Evolutionary conservation across 2,329 filamentous ascomycete genomes (phyloP).

Genomic region (Diaporthe sp.): DNA sequence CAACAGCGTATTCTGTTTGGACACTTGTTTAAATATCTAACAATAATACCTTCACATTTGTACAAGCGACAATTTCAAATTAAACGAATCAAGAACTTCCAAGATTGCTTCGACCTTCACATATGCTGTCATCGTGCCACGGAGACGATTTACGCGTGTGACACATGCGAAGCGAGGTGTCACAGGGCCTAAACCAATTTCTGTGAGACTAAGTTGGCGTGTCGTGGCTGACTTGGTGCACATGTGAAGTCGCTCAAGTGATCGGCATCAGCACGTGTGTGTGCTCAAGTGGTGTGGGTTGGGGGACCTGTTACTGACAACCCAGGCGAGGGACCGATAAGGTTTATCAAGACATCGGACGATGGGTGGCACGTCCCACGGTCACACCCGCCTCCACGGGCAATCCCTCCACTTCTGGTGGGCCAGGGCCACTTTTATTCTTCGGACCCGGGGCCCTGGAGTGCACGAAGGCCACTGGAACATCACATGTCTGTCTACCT

Average conservation of each 20-base stretch:
- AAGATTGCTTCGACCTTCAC: neutral
- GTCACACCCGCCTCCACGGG: neutral
- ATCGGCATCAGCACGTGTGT: constrained; percentile 26
- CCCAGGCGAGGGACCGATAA: neutral
- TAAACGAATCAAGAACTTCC: neutral
- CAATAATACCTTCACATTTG: neutral
- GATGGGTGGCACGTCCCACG: constrained; percentile 23
- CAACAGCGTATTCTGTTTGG: neutral
- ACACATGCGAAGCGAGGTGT: neutral
- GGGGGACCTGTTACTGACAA: neutral
- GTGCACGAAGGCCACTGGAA: no score
- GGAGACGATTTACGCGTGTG: neutral
- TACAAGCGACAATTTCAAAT: neutral
- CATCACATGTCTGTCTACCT: no score
- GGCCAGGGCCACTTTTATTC: neutral
- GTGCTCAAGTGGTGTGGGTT: constrained; percentile 28
- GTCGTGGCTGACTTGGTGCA: neutral
- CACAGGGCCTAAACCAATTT: neutral
- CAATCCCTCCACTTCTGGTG: neutral
- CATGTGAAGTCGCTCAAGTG: constrained; percentile 7
- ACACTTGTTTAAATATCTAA: neutral
- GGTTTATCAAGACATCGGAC: constrained; percentile 11
- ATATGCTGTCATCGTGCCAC: neutral
- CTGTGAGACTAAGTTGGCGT: neutral
- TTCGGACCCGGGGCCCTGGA: no score